A percentile compares a stretch with the other conserved stretches of the same genome.
Conservation (phyloP, 2,329 filamentous ascomycete species). For the Elsinoe perseae region DNA sequence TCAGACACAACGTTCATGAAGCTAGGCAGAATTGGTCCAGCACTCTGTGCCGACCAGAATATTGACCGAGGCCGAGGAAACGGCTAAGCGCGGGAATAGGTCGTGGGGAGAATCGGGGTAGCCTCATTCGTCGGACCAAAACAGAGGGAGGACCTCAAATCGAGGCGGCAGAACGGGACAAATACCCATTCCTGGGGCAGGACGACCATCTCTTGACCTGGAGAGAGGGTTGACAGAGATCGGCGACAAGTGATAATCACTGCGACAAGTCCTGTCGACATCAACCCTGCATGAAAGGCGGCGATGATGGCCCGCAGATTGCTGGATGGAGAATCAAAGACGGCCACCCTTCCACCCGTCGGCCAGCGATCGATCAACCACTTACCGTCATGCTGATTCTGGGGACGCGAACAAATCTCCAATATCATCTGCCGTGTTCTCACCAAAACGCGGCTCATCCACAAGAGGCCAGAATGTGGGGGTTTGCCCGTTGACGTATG, state of each 20-base stretch:
- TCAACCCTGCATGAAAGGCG: background rate
- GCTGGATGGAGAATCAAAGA: background rate
- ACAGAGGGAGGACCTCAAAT: no score
- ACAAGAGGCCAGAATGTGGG: background rate
- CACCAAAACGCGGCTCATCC: background rate
- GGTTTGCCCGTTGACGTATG: background rate
- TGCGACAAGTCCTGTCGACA: background rate
- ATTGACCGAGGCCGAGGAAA: background rate
- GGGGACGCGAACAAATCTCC: background rate
- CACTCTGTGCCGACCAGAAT: no score
- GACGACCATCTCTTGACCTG: no score
- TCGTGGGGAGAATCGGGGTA: background rate
- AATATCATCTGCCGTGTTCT: background rate
- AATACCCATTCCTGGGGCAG: background rate
- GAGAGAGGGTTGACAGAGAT: background rate
- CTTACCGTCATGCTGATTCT: background rate
- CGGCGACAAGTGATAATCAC: background rate
- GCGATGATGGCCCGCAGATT: background rate
- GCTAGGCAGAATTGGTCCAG: no score
- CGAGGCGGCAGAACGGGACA: background rate
- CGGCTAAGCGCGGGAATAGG: background rate
- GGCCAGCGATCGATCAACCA: background rate
- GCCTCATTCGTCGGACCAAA: background rate
- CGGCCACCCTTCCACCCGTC: background rate
- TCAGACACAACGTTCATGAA: no score